phyloP scores from a whole-genome alignment of 108 stramenopile genomes.

The Seminavis robusta region DNA sequence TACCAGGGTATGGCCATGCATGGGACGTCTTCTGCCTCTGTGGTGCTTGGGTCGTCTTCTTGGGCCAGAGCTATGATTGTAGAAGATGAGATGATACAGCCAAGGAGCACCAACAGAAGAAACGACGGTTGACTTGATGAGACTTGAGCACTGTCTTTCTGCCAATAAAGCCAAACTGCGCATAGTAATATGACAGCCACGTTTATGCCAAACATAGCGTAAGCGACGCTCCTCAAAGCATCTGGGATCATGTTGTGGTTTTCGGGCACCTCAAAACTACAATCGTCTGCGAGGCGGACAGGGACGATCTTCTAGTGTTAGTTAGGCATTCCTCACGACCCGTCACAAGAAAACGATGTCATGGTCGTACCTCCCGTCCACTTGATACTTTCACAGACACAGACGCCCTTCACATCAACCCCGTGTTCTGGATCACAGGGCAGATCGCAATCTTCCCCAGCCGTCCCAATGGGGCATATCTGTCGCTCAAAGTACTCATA shows the following conservation, averaged over 20 bases:
- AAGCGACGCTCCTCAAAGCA: neutral
- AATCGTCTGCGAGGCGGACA: no score
- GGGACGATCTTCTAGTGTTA: no score
- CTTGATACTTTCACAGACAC: conserved; percentile 3
- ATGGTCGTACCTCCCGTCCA: conserved; percentile 16
- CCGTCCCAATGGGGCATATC: conserved; percentile 15
- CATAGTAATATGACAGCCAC: neutral
- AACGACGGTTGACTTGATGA: conserved; percentile 11
- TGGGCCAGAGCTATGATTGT: conserved; percentile 8
- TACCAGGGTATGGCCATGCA: conserved; percentile 32
- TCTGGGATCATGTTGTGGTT: neutral
- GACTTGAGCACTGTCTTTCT: no score
- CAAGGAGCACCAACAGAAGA: conserved; percentile 6
- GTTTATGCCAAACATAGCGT: conserved; percentile 4
- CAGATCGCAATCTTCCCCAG: conserved; percentile 13
- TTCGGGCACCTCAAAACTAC: conserved; percentile 2
- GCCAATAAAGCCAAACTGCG: conserved; percentile 5
- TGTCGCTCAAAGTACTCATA: conserved; percentile 7
- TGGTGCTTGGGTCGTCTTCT: neutral
- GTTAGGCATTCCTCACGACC: no score
- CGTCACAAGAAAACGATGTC: no score
- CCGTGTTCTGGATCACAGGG: conserved; percentile 15
- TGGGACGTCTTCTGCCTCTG: conserved; percentile 16
- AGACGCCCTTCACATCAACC: neutral
- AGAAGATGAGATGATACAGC: conserved; percentile 3